Conservation (phyloP, 495 filamentous ascomycete genomes). For the Usnea hakonensis region DNA sequence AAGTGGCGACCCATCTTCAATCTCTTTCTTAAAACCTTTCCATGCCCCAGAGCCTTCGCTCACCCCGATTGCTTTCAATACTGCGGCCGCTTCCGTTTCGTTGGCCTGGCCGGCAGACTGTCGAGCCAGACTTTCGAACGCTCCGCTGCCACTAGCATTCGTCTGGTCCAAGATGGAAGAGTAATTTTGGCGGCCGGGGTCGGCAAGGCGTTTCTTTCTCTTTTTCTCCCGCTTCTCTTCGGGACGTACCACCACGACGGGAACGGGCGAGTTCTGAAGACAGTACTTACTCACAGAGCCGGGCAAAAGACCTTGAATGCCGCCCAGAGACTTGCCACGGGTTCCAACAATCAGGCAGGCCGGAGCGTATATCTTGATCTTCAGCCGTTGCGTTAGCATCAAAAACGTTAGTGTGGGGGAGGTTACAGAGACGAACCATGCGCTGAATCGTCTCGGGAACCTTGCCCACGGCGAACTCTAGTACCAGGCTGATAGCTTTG, state of each 20-base stretch:
- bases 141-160: conserved; percentile 44
- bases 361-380: conserved; percentile 94
- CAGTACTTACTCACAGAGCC: conserved; percentile 97
- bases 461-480: conserved; percentile 90
- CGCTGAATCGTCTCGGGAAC: conserved; percentile 87
- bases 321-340: conserved; percentile 74
- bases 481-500: conserved; percentile 74
- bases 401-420: neutral
- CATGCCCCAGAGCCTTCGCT: conserved; percentile 44
- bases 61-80: conserved; percentile 62
- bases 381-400: conserved; percentile 16
- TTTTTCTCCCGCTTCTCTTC: conserved; percentile 86
- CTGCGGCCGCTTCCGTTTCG: conserved; percentile 61
- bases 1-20: neutral
- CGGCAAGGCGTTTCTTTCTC: conserved; percentile 75
- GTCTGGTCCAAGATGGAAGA: conserved; percentile 64
- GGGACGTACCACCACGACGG: conserved; percentile 93
- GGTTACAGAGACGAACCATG: conserved; percentile 54
- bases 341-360: conserved; percentile 95
- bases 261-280: conserved; percentile 88
- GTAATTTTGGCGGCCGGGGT: conserved; percentile 74
- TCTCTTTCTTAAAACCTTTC: conserved; percentile 41
- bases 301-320: conserved; percentile 82
- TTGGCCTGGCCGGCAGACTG: conserved; percentile 28
- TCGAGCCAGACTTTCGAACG: conserved; percentile 40